Evolutionary conservation across 768 basidiomycete genomes (phyloP), one percentile per base, ranked within the genome.

Genomic region (Leccinum uliginosum): DNA sequence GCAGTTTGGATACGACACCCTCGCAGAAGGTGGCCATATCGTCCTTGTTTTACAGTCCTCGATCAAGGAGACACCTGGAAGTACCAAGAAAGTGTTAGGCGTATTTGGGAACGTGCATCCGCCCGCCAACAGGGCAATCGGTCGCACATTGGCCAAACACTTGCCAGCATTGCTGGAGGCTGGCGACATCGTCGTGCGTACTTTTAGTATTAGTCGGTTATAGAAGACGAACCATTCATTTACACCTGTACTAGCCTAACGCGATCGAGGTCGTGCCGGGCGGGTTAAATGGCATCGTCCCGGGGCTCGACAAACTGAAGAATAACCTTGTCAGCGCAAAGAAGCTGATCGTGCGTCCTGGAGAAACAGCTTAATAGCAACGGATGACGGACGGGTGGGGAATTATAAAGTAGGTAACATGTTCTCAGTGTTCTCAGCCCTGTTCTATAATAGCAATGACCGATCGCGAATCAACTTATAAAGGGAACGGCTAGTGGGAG

Each of bases 281-380:
- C 15, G 77, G 80, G 5, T 56, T 79, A 15, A 63, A 65, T 3
- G 76, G 73, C 1, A 66, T 80, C 6, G 51, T 34, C 1, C 60
- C 54, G 5, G 76, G 73, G 4, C 46, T 80, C 49, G 62, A 73
- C 46, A 67, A 56, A 49, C 21, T 79, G 57, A 64, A 62, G 64
- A 62, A 66, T 12, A 69, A 74, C 30, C 62, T 73, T 45, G 74
- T 78, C 26, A 79, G 76, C 43, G 77, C 69, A 0, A 67, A 65
- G 47, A 65, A 65, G 56, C n/a, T 65, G 21, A 27, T 62, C 21
- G 54, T 67, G 1, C 71, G 55, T 44, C 74, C 73, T 17, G 64
- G 64, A 12, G 77, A 78, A 40, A 74, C 73, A 2, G 43, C 27
- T 30, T 57, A 3, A 38, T 53, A 27, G 2, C 11, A 26, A 24